phyloP scores from a whole-genome alignment of 2,329 filamentous ascomycete species.

The Clarireedia monteithiana region DNA sequence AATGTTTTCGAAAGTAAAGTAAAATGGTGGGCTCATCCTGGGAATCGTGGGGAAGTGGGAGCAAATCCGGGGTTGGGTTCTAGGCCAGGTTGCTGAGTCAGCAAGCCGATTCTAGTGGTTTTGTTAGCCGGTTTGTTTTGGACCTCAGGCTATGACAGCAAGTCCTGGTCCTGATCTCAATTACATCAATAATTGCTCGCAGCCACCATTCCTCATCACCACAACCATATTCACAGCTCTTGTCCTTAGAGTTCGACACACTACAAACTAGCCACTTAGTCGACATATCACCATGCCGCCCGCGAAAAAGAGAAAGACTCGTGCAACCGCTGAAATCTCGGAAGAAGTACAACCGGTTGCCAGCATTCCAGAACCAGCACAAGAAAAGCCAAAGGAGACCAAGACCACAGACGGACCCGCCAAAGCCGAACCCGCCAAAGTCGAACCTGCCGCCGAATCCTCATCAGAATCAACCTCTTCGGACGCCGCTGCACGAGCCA shows the following conservation, averaged over 20 bases:
- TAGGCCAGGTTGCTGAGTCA: background rate
- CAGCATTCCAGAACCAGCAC: slow-evolving; percentile 8
- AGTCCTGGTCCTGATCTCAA: background rate
- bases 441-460: slow-evolving; percentile 8
- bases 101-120: background rate
- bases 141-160: background rate
- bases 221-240: slow-evolving; percentile 4
- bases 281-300: slow-evolving; percentile 32
- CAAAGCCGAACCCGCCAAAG: background rate
- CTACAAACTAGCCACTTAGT: too few species aligned
- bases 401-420: background rate
- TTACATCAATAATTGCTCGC: background rate
- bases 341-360: slow-evolving; percentile 8
- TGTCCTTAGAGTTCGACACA: background rate
- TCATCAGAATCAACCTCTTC: slow-evolving; percentile 17
- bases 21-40: too few species aligned
- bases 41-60: background rate
- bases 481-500: slow-evolving; percentile 38
- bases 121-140: background rate
- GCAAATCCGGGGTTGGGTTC: slow-evolving; percentile 2
- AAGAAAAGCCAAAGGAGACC: slow-evolving; percentile 8
- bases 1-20: too few species aligned
- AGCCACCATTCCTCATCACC: background rate
- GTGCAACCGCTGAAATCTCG: slow-evolving; percentile 19
- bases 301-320: slow-evolving; percentile 39